phyloP scores from a whole-genome alignment of 73 alveolate species.

The Symbiodinium natans region DNA sequence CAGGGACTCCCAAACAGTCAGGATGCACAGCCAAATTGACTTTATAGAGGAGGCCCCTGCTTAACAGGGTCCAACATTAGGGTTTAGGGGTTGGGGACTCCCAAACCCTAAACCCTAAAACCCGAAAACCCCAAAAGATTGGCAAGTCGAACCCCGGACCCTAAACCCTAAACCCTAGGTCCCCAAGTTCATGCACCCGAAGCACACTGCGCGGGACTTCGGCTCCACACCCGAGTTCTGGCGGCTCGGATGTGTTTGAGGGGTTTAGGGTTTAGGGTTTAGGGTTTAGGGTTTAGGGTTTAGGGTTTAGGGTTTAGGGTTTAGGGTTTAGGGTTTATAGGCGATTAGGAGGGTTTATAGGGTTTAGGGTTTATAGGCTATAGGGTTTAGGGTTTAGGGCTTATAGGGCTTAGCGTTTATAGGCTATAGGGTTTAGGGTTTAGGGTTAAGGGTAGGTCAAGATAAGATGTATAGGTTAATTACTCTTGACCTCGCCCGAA shows the following conservation, averaged over 20 bases:
- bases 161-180: slow-evolving; percentile 5
- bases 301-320: background rate
- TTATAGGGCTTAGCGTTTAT: too few relatives aligned
- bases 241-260: background rate
- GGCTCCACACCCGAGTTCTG: slow-evolving; percentile 66
- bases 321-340: background rate
- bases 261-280: background rate
- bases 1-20: too few relatives aligned
- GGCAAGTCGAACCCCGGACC: background rate
- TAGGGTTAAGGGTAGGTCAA: background rate
- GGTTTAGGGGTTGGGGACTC: too few relatives aligned
- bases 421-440: background rate
- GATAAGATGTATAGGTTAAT: too few relatives aligned
- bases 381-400: background rate
- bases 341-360: too few relatives aligned
- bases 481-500: too few relatives aligned
- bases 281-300: background rate
- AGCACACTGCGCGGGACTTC: background rate
- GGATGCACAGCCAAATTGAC: too few relatives aligned
- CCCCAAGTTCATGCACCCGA: slow-evolving; percentile 41
- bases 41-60: too few relatives aligned
- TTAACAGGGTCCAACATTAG: too few relatives aligned
- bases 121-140: background rate
- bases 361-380: background rate
- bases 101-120: background rate